A percentile compares a stretch with the other conserved stretches of the same genome.
Conservation (phyloP, 2,329 filamentous ascomycete species). For the Penicillium verrucosum region DNA sequence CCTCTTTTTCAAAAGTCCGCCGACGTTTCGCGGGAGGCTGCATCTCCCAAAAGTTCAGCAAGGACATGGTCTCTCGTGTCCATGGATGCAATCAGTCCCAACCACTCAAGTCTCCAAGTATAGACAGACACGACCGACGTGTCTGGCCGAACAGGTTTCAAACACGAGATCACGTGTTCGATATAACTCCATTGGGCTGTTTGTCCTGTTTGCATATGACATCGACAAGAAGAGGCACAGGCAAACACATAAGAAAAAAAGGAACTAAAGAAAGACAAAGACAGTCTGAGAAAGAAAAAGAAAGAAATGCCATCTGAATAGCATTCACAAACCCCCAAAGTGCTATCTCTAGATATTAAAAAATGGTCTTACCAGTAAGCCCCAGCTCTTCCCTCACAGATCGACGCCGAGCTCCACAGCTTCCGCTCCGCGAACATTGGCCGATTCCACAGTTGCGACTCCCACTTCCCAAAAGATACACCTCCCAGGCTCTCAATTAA, state of each 20-base stretch:
- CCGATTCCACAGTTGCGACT: background rate
- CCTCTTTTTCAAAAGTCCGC: slow-evolving; percentile 19
- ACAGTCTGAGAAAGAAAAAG: background rate
- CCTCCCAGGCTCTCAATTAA: background rate
- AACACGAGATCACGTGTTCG: slow-evolving; percentile 33
- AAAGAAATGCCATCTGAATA: background rate
- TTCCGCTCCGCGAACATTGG: slow-evolving; percentile 4
- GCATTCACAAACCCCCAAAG: background rate
- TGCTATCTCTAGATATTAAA: background rate
- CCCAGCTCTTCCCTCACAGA: background rate
- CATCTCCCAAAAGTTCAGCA: slow-evolving; percentile 39
- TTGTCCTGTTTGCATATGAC: slow-evolving; percentile 23
- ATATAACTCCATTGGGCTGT: slow-evolving; percentile 15
- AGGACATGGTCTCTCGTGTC: slow-evolving; percentile 29
- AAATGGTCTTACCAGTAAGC: background rate
- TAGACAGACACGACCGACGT: slow-evolving; percentile 11
- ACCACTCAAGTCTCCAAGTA: background rate
- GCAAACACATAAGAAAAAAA: background rate
- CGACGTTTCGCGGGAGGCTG: slow-evolving; percentile 33
- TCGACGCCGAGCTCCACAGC: slow-evolving; percentile 6
- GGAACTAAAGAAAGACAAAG: background rate
- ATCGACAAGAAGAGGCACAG: background rate
- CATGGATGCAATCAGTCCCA: slow-evolving; percentile 11
- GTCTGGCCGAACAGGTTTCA: slow-evolving; percentile 18
- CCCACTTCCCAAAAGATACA: background rate